These are phyloP conservation scores for Globisporangium cystogenes DNA, from an alignment of 352 stramenopile species.

Conservation along the genomic window DNA sequence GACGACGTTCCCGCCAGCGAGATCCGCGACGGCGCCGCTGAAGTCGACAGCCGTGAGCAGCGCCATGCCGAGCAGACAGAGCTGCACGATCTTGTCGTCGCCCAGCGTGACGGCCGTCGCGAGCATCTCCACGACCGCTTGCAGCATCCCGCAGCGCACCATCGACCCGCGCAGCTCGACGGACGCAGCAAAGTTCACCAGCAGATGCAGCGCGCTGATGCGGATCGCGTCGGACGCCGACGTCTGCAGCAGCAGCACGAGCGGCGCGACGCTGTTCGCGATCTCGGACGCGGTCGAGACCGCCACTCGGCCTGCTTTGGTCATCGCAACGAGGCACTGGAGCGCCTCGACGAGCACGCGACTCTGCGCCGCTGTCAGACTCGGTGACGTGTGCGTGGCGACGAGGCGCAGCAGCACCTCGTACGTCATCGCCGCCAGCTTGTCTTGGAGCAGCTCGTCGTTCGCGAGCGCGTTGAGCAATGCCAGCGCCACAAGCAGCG, in stretches of 20 bases:
- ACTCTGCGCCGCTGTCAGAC: slow-evolving; percentile 11
- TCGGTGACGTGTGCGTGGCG: slow-evolving; percentile 12
- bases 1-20: slow-evolving; percentile 27
- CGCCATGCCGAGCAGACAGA: slow-evolving; percentile 57
- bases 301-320: slow-evolving; percentile 19
- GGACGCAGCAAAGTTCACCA: slow-evolving; percentile 62
- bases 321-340: slow-evolving; percentile 47
- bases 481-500: slow-evolving; percentile 31
- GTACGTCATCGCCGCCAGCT: slow-evolving; percentile 54
- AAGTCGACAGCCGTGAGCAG: slow-evolving; percentile 46
- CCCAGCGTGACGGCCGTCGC: slow-evolving; percentile 5
- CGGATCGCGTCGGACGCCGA: slow-evolving; percentile 26
- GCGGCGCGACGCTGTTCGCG: slow-evolving; percentile 32
- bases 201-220: slow-evolving; percentile 51
- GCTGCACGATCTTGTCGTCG: slow-evolving; percentile 58
- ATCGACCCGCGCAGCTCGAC: slow-evolving; percentile 35
- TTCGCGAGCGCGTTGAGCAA: slow-evolving; percentile 45
- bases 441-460: slow-evolving; percentile 43
- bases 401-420: slow-evolving; percentile 54
- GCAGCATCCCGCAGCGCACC: slow-evolving; percentile 33
- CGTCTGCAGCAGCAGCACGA: slow-evolving; percentile 34
- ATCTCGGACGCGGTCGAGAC: slow-evolving; percentile 30
- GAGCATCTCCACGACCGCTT: slow-evolving; percentile 27
- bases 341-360: slow-evolving; percentile 40
- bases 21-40: slow-evolving; percentile 18